Percentiles rank a stretch among this genome's conserved stretches.
Evolutionary conservation across 2,329 filamentous ascomycete species (phyloP).

Genomic region (Pseudogymnoascus verrucosus): DNA sequence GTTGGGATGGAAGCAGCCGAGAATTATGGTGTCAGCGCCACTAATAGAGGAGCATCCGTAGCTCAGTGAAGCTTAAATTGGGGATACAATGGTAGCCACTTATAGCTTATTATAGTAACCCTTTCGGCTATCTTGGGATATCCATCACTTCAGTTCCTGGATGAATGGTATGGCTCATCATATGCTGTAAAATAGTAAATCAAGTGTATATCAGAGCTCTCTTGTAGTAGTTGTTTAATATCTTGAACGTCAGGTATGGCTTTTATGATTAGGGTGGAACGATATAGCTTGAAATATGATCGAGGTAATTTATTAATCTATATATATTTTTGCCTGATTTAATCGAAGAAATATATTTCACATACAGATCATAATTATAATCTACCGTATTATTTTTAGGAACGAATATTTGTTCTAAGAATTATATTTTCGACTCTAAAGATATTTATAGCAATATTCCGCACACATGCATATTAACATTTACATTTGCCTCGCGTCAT

Average conservation of each 20-base stretch:
- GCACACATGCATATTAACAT: background rate
- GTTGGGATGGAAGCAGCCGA: background rate
- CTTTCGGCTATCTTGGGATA: background rate
- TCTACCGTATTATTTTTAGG: background rate
- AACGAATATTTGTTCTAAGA: background rate
- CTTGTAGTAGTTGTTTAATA: background rate
- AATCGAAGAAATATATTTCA: background rate
- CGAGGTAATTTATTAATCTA: background rate
- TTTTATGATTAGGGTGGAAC: background rate
- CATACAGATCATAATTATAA: background rate
- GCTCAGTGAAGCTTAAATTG: background rate
- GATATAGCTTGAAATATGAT: background rate
- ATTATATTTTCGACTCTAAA: background rate
- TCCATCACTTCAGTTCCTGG: background rate
- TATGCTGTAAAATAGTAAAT: conserved; percentile 1
- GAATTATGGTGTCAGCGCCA: background rate
- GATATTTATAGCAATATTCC: background rate
- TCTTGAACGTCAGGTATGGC: background rate
- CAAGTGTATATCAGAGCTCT: background rate
- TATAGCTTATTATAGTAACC: conserved; percentile 5
- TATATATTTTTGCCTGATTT: background rate
- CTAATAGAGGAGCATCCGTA: background rate
- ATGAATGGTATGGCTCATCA: background rate
- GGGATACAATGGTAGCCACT: background rate
- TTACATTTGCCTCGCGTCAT: background rate